These are phyloP conservation scores for Diaporthe citri DNA, from an alignment of 2,329 filamentous ascomycete genomes.

Conservation along the genomic window DNA sequence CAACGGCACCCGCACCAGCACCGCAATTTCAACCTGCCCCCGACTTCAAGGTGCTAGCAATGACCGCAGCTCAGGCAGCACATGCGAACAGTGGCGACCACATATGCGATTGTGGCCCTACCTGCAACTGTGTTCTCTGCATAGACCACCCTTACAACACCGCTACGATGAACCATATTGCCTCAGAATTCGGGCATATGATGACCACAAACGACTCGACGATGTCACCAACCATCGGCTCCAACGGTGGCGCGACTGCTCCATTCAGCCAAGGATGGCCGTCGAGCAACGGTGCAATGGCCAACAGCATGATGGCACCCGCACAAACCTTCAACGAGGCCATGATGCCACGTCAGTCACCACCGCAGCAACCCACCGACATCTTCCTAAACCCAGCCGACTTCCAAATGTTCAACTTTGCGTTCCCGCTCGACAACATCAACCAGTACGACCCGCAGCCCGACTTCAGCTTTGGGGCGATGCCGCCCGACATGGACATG, in stretches of 20 bases:
- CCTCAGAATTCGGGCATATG: conserved; percentile 40
- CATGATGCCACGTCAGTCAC: conserved; percentile 32
- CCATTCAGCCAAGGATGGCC: conserved; percentile 33
- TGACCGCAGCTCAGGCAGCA: conserved; percentile 42
- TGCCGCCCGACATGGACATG: conserved; percentile 35
- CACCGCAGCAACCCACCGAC: conserved; percentile 36
- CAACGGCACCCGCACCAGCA: conserved; percentile 38
- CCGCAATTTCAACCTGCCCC: conserved; percentile 52
- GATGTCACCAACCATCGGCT: conserved; percentile 12
- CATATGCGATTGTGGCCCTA: conserved; percentile 73
- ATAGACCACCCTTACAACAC: conserved; percentile 76
- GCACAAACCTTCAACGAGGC: conserved; percentile 20
- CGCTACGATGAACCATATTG: conserved; percentile 61
- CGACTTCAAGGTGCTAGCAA: conserved; percentile 54
- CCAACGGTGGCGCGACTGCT: conserved; percentile 40
- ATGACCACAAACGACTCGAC: conserved; percentile 45
- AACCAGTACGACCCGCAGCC: conserved; percentile 48
- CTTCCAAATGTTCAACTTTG: conserved; percentile 41
- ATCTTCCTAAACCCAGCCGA: conserved; percentile 41
- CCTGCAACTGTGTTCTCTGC: conserved; percentile 77
- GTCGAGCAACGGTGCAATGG: conserved; percentile 32
- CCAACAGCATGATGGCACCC: conserved; percentile 36
- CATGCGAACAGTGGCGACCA: conserved; percentile 46
- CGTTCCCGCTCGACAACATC: conserved; percentile 32
- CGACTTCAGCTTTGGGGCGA: conserved; percentile 69